A percentile compares a stretch with the other conserved stretches of the same genome.
These are phyloP conservation scores for Agrocybe chaxingu DNA, from an alignment of 768 basidiomycete species.

Conservation along the genomic window DNA sequence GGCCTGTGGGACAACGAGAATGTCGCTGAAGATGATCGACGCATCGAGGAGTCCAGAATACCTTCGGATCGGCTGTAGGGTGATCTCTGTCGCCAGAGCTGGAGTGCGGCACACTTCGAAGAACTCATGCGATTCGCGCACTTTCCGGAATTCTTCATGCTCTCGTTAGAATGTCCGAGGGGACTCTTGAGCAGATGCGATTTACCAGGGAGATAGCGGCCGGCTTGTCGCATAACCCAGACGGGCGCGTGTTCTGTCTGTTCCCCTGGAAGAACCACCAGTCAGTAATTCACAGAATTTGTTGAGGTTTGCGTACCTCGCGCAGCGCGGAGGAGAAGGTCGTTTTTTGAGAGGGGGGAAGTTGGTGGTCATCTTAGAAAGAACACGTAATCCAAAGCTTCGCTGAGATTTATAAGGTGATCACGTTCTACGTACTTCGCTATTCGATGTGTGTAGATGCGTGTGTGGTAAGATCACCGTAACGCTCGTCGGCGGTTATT, in stretches of 20 bases:
- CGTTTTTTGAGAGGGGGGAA: conserved; percentile 82
- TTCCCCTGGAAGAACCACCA: conserved; percentile 50
- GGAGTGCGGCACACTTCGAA: conserved; percentile 95
- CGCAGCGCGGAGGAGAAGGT: conserved; percentile 86
- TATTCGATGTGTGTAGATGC: too few relatives aligned
- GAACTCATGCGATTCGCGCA: conserved; percentile 86
- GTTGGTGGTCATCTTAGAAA: conserved; percentile 30
- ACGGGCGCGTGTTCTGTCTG: conserved; percentile 90
- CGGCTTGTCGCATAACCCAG: conserved; percentile 98
- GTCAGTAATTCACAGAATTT: not conserved
- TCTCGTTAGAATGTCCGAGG: conserved; percentile 9
- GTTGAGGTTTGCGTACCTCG: conserved; percentile 44
- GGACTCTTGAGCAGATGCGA: conserved; percentile 9
- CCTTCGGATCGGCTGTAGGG: conserved; percentile 89
- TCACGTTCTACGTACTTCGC: conserved; percentile 10
- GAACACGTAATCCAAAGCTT: not conserved
- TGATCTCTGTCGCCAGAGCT: conserved; percentile 83
- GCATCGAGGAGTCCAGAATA: conserved; percentile 89
- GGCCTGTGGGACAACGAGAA: conserved; percentile 96
- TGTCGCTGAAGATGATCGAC: conserved; percentile 97
- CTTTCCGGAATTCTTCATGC: conserved; percentile 79
- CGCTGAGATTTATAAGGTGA: conserved; percentile 5
- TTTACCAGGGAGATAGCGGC: conserved; percentile 89
- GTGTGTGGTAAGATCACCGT: not conserved
- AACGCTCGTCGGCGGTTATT: too few relatives aligned